Conservation (phyloP, 192 early-diverging fungal genomes). For the Gaertneriomyces semiglobifer region DNA sequence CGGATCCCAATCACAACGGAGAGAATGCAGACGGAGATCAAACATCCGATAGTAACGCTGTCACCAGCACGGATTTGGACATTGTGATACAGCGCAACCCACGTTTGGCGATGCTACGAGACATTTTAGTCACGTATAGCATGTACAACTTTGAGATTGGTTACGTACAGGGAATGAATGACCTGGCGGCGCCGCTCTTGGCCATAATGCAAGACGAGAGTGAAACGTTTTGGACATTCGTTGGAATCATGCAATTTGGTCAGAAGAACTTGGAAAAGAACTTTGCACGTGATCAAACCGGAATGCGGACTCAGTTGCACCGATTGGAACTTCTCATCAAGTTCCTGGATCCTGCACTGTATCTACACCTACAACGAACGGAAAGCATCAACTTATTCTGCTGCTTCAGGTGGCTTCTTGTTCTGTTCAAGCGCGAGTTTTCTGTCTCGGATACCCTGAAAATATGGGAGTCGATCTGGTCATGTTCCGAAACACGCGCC, state of each 20-base stretch:
- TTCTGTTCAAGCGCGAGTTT: constrained; percentile 98
- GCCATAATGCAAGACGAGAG: constrained; percentile 85
- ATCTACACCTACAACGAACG: constrained; percentile 74
- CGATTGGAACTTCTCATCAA: constrained; percentile 78
- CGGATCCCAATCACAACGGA: background rate
- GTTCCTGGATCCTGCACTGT: constrained; percentile 81
- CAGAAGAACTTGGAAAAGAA: constrained; percentile 61
- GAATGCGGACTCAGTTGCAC: constrained; percentile 86
- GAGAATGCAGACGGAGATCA: constrained; percentile 4
- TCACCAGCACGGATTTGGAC: constrained; percentile 45
- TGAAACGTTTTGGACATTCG: constrained; percentile 92
- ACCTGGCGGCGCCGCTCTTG: constrained; percentile 86
- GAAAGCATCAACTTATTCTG: constrained; percentile 93
- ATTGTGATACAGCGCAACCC: constrained; percentile 55
- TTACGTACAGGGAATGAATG: constrained; percentile 87
- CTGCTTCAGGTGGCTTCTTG: constrained; percentile 96
- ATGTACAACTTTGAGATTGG: constrained; percentile 71
- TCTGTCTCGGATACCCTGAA: constrained; percentile 74
- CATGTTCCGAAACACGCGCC: constrained; percentile 59
- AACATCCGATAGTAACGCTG: constrained; percentile 45
- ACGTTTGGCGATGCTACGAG: constrained; percentile 82
- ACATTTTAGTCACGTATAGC: constrained; percentile 90
- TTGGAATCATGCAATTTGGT: constrained; percentile 71
- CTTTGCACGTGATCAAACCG: constrained; percentile 88
- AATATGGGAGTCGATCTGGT: constrained; percentile 83